Percentiles rank a stretch among this genome's conserved stretches.
These are phyloP conservation scores for Schizosaccharomyces cryophilus DNA, from an alignment of 805 yeast genomes.

Conservation along the genomic window DNA sequence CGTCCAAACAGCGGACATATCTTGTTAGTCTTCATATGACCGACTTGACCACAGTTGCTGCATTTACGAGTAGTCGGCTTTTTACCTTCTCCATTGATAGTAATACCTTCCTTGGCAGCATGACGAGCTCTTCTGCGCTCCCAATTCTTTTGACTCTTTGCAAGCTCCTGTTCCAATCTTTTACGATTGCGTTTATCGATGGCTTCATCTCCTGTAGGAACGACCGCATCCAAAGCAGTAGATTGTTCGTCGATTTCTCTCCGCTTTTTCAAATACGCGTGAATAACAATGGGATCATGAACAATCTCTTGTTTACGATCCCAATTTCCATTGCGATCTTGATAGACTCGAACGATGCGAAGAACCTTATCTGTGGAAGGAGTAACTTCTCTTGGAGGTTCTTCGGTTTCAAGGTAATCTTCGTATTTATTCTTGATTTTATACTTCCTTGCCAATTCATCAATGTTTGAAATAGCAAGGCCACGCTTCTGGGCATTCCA, in stretches of 20 bases:
- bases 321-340: constrained; percentile 64
- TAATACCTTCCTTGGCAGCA: constrained; percentile 20
- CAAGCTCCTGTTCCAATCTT: constrained; percentile 59
- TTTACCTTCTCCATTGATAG: background rate
- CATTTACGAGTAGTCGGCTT: constrained; percentile 31
- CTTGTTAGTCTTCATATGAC: constrained; percentile 80
- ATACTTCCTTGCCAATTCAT: background rate
- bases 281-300: constrained; percentile 66
- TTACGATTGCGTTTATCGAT: constrained; percentile 54
- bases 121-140: constrained; percentile 38
- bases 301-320: constrained; percentile 60
- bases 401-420: constrained; percentile 1
- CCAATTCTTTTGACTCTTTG: constrained; percentile 52
- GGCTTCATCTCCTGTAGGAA: constrained; percentile 63
- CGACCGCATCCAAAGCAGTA: constrained; percentile 45
- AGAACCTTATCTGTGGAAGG: constrained; percentile 18
- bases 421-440: background rate
- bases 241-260: constrained; percentile 39
- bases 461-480: constrained; percentile 13
- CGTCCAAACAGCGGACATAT: constrained; percentile 72
- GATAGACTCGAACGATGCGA: constrained; percentile 50
- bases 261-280: constrained; percentile 54
- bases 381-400: background rate
- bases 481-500: constrained; percentile 68
- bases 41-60: constrained; percentile 84